Base-by-base conservation (phyloP, 2,329 filamentous ascomycete genomes). In the Trichoderma sp. region DNA sequence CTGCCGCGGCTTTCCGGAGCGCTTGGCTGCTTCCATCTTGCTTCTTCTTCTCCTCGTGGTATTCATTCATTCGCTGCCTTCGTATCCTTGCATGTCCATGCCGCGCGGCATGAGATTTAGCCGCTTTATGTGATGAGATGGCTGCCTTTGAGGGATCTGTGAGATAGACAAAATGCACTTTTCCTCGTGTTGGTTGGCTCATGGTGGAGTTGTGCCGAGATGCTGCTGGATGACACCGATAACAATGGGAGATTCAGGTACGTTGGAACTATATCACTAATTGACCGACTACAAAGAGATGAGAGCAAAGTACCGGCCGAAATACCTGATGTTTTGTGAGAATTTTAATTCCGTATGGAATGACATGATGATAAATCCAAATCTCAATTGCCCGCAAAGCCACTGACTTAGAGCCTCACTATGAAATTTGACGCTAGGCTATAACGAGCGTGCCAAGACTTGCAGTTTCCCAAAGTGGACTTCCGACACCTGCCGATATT, bases 11-110 rank as follows among this genome's bases (percentile, higher is more conserved):
- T 35, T 16, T 35, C 12, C 7, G 18, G 4, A 6, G 56, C 14
- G 21, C 27, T 29, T 64, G 35, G 4, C n/a, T 64, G 29, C 27
- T 27, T 24, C 38, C 69, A 6, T 72, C 69, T 2, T 38, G 59
- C 41, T 53, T 53, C 29, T 38, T 35, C 24, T 27, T 35, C 59
- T 72, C n/a, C 8, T 72, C 35, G 5, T 72, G 59, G 38, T 53
- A 64, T 9, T 64, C 59, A 14, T 35, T 35, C 69, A 72, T 72
- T 72, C 69, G 59, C 27, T 72, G 69, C n/a, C 29, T 45, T 1
- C 69, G 69, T 64, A 72, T 31, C 38, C 38, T 63, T 63, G 69
- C 69, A 64, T 72, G 69, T 18, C 69, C 69, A 16, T 72, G 59
- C 8, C 69, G 69, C 59, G 69, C 69, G 16, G 69, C 69, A 64